A percentile compares a stretch with the other conserved stretches of the same genome.
Evolutionary conservation across 2,329 filamentous ascomycete species (phyloP).

Genomic region (Tolypocladium endophyticum): DNA sequence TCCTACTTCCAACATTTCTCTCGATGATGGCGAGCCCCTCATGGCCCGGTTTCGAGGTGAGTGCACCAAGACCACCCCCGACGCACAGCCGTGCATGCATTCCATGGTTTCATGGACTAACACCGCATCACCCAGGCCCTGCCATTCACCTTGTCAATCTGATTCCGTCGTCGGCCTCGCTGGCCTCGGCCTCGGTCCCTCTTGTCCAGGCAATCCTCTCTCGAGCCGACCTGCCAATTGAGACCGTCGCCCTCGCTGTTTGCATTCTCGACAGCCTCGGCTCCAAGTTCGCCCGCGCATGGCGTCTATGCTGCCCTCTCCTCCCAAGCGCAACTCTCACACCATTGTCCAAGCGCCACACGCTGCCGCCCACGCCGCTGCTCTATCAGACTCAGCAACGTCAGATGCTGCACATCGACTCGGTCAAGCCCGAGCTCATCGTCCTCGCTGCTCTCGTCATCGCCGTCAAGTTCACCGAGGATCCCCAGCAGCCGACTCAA

Average conservation of each 20-base stretch:
- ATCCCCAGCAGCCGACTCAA: constrained; percentile 41
- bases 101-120: not conserved
- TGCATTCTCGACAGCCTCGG: constrained; percentile 57
- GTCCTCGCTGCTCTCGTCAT: constrained; percentile 52
- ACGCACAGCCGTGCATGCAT: not conserved
- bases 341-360: constrained; percentile 32
- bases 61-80: constrained; percentile 2
- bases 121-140: constrained; percentile 35
- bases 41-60: constrained; percentile 27
- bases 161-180: constrained; percentile 51
- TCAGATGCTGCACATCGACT: constrained; percentile 53
- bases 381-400: constrained; percentile 24
- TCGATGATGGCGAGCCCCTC: constrained; percentile 33
- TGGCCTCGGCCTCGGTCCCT: constrained; percentile 45
- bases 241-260: constrained; percentile 53
- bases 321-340: constrained; percentile 13
- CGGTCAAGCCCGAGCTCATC: constrained; percentile 51
- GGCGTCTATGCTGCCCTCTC: constrained; percentile 50
- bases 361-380: constrained; percentile 30
- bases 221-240: constrained; percentile 46
- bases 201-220: constrained; percentile 51
- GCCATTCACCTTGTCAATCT: constrained; percentile 57
- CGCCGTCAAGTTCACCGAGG: constrained; percentile 56
- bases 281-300: constrained; percentile 50
- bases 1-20: constrained; percentile 21